Conservation (phyloP, 192 early-diverging fungal species). For the Podila minutissima region DNA sequence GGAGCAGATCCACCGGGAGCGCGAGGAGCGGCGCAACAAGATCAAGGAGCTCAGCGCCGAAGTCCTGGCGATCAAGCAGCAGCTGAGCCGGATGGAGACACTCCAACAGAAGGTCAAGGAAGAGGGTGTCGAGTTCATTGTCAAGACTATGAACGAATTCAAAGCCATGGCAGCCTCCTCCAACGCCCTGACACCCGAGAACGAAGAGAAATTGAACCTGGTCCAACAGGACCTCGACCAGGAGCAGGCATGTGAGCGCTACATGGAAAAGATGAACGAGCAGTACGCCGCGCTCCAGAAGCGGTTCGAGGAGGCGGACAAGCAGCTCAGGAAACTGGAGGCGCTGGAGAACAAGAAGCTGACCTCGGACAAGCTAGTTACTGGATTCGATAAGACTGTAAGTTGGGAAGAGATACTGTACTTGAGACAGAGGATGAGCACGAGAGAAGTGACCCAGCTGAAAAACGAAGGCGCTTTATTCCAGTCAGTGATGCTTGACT, state of each 20-base stretch:
- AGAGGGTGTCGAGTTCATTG: neutral
- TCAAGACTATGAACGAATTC: constrained; percentile 8
- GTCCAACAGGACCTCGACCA: constrained; percentile 25
- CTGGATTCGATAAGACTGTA: constrained; percentile 73
- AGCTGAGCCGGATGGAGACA: constrained; percentile 53
- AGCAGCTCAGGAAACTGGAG: constrained; percentile 67
- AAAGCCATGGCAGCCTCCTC: constrained; percentile 10
- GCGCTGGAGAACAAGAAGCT: constrained; percentile 73
- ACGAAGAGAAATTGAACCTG: constrained; percentile 1
- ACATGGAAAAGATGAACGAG: constrained; percentile 45
- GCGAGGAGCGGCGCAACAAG: constrained; percentile 78
- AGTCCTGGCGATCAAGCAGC: constrained; percentile 54
- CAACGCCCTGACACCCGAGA: constrained; percentile 9
- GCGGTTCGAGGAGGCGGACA: constrained; percentile 45
- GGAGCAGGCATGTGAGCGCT: constrained; percentile 33
- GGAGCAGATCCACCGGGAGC: constrained; percentile 86
- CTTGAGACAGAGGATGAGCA: too few species aligned
- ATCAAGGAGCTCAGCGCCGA: constrained; percentile 57
- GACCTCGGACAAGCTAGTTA: constrained; percentile 74
- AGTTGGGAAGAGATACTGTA: constrained; percentile 1
- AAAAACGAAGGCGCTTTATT: constrained; percentile 1
- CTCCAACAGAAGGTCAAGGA: constrained; percentile 8
- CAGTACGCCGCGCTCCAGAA: constrained; percentile 55
- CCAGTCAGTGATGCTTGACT: neutral
- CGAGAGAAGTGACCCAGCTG: neutral